Conservation (phyloP, 2,329 filamentous ascomycete species). For the Colletotrichum sp. region DNA sequence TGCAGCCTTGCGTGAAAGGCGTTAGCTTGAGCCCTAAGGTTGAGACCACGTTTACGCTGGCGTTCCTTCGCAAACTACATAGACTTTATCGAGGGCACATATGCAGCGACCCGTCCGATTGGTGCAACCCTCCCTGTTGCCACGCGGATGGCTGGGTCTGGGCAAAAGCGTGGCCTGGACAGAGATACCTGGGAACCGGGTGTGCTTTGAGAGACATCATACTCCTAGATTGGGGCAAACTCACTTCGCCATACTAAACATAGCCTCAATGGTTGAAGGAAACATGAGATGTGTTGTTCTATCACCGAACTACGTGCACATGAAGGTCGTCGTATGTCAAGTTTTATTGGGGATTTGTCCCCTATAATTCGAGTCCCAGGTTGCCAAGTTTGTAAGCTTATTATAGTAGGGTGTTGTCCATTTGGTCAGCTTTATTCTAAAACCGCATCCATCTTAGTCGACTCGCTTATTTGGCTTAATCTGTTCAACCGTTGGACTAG, state of each 20-base stretch:
- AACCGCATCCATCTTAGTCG: neutral
- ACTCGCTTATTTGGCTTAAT: neutral
- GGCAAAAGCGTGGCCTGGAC: neutral
- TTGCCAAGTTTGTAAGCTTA: neutral
- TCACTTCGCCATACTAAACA: neutral
- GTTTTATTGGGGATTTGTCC: neutral
- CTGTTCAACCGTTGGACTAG: neutral
- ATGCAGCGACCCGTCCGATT: neutral
- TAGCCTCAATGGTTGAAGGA: neutral
- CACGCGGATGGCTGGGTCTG: neutral
- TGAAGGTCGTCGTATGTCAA: neutral
- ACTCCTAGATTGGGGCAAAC: neutral
- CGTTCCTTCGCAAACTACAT: neutral
- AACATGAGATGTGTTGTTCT: neutral
- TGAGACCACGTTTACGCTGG: neutral
- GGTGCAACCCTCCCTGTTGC: neutral
- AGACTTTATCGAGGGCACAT: neutral
- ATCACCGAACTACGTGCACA: neutral
- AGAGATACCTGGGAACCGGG: neutral
- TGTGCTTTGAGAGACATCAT: neutral
- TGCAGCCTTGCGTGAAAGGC: neutral
- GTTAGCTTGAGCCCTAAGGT: neutral
- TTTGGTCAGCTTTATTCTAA: neutral
- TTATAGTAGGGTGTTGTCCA: neutral
- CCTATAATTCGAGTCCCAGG: neutral